Evolutionary conservation across 257 asterid species (phyloP).

Genomic region (Apocynum venetum): DNA sequence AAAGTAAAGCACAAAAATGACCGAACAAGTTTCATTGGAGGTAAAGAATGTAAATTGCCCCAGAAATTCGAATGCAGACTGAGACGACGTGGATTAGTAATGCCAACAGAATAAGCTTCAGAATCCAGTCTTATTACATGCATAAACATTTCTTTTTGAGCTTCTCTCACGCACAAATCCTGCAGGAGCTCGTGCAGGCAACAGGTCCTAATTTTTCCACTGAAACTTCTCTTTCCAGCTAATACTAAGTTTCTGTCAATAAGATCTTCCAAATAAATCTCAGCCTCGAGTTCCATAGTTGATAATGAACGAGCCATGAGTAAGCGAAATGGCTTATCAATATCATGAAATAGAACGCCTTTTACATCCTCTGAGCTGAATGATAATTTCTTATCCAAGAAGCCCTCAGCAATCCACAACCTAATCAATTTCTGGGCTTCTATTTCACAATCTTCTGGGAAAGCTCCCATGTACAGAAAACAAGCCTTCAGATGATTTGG

Average conservation of each 20-base stretch:
- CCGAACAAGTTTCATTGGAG: slow-evolving; percentile 6
- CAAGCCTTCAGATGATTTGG: slow-evolving; percentile 11
- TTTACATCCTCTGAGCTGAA: no score
- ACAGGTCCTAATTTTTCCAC: slow-evolving; percentile 27
- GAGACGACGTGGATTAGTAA: slow-evolving; percentile 7
- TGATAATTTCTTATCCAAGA: slow-evolving; percentile 7
- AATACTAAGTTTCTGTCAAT: slow-evolving; percentile 28
- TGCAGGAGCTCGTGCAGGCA: slow-evolving; percentile 32
- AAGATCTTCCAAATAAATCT: slow-evolving; percentile 33
- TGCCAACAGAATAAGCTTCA: neutral
- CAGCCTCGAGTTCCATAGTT: slow-evolving; percentile 26
- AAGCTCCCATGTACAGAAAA: slow-evolving; percentile 32
- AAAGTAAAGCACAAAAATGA: neutral
- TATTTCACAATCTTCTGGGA: slow-evolving; percentile 33
- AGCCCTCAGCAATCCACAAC: slow-evolving; percentile 40
- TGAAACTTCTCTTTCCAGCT: slow-evolving; percentile 13
- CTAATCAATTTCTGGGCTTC: slow-evolving; percentile 19
- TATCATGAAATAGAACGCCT: no score
- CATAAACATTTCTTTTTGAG: slow-evolving; percentile 27
- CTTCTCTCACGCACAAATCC: slow-evolving; percentile 30
- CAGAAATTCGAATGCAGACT: slow-evolving; percentile 19
- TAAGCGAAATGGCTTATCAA: neutral
- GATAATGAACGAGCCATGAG: neutral
- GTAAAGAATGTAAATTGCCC: slow-evolving; percentile 6
- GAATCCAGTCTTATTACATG: neutral